Base-by-base conservation (phyloP, 805 yeast species). In the Scheffersomyces coipomensis region DNA sequence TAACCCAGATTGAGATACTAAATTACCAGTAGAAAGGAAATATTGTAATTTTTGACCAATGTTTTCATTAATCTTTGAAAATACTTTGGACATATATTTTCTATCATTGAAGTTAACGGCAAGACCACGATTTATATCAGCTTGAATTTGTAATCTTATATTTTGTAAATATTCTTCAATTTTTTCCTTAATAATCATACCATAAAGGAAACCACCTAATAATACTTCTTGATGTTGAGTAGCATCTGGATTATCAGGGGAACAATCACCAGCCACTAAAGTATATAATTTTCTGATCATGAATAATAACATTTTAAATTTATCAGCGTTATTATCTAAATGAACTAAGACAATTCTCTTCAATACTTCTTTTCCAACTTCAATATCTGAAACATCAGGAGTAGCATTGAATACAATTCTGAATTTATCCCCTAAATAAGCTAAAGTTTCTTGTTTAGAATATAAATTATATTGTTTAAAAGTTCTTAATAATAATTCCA, bases 231-330 rank as follows among this genome's bases (percentile, higher is more conserved):
- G 99, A 73, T 93, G 97, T 73, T 93, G 99, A 8, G 97, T 88
- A 35, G 98, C 95, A 82, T 93, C 99, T 60, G 99, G 99, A 68
- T 93, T 93, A 64, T 93, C 99, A 13, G 97, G 91, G 38, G 90
- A 72, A 64, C 97, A 91, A 60, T 91, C 97, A 44, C 97, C 97
- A 26, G 97, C 97, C 33, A 91, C 98, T 48, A 93, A 75, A 0
- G 98, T 77, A 62, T 93, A 93, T 45, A 93, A 76, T 67, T 93
- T 93, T 74, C 98, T 81, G 55, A 93, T 83, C 98, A 93, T 93
- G 68, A 90, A 93, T 44, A 90, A 66, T 44, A 93, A 68, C 83
- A 90, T 73, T 56, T 88, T 76, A 64, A 88, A 89, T 68, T 93
- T 93, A 62, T 89, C 97, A 37, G 64, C 70, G 55, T 81, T 79